Evolutionary conservation across 73 alveolate genomes (phyloP).

Genomic region (Paramecium caudatum): DNA sequence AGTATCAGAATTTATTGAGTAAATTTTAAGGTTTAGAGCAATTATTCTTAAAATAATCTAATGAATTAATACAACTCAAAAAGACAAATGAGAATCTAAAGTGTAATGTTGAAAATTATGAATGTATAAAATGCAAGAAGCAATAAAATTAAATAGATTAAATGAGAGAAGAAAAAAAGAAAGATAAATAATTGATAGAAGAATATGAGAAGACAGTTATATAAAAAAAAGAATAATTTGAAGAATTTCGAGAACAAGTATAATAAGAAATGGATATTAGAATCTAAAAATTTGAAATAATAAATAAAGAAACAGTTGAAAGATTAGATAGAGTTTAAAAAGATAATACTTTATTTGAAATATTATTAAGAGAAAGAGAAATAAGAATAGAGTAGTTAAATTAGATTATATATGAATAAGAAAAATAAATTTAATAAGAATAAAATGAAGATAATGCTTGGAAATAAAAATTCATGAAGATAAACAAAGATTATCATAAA

Average conservation of each 20-base stretch:
- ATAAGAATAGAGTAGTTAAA: neutral
- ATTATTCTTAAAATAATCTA: neutral
- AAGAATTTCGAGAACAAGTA: constrained; percentile 31
- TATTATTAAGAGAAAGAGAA: constrained; percentile 38
- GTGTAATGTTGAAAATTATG: constrained; percentile 28
- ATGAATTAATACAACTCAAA: neutral
- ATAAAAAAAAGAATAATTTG: neutral
- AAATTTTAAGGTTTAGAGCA: constrained; percentile 31
- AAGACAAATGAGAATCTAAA: neutral
- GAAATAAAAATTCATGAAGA: constrained; percentile 15
- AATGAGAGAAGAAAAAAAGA: neutral
- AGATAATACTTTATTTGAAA: constrained; percentile 20
- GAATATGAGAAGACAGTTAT: neutral
- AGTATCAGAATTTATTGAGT: neutral
- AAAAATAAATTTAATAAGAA: neutral
- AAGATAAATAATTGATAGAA: neutral
- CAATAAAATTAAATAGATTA: neutral
- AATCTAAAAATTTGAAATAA: constrained; percentile 4
- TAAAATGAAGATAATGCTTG: neutral
- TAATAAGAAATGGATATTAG: constrained; percentile 5
- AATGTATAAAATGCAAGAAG: constrained; percentile 19
- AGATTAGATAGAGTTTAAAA: constrained; percentile 32
- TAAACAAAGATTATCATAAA: constrained; percentile 39
- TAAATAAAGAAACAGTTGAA: constrained; percentile 4
- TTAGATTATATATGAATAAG: neutral